Evolutionary conservation across 129 eudicot species (phyloP).

Genomic region (Sambucus nigra): DNA sequence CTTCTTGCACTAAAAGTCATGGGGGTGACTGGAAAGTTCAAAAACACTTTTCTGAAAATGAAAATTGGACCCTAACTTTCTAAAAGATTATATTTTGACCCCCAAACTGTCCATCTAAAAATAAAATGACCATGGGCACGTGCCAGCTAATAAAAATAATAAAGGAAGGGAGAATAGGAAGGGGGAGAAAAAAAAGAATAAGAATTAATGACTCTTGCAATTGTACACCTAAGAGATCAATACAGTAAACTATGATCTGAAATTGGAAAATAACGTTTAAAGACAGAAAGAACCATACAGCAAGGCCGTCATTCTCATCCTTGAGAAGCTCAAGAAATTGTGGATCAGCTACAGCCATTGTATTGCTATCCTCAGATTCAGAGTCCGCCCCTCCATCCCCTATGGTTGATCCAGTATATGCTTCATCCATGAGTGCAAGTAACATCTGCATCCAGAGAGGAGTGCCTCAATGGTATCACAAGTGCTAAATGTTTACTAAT

Average conservation of each 20-base stretch:
- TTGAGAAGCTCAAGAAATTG: conserved; percentile 84
- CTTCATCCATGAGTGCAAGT: conserved; percentile 97
- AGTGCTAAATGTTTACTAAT: not conserved
- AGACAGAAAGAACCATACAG: conserved; percentile 44
- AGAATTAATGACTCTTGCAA: no score
- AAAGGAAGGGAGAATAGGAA: no score
- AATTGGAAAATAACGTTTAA: conserved; percentile 6
- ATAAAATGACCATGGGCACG: no score
- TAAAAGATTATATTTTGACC: no score
- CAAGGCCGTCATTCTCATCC: conserved; percentile 97
- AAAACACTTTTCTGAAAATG: no score
- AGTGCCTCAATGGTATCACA: conserved; percentile 3
- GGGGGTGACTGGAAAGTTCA: no score
- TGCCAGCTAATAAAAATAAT: no score
- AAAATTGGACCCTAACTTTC: no score
- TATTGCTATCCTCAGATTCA: conserved; percentile 74
- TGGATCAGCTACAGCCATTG: conserved; percentile 75
- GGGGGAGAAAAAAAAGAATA: no score
- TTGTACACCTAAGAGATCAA: not conserved
- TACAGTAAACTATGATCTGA: not conserved
- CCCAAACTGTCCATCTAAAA: no score
- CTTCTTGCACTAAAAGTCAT: no score
- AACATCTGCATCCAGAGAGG: conserved; percentile 60
- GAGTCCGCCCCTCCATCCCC: conserved; percentile 93
- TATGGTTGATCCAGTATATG: conserved; percentile 91